Evolutionary conservation across 225 moss, liverwort and hornwort genomes (phyloP).

Genomic region (Thuidium tamariscinum): DNA sequence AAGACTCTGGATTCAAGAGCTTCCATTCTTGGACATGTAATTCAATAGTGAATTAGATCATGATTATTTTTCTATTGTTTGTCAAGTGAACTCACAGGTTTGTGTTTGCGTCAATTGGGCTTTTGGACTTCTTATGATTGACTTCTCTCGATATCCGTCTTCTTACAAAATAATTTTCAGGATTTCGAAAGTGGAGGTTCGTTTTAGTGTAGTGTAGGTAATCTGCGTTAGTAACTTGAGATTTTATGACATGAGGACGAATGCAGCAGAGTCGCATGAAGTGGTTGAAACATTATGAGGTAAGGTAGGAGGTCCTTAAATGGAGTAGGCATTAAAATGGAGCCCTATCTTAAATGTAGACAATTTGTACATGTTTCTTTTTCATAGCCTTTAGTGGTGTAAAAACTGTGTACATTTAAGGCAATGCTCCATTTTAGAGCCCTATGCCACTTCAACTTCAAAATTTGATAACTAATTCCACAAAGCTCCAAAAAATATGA

Average conservation of each 20-base stretch:
- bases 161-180: neutral
- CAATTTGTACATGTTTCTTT: too few species aligned
- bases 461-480: too few species aligned
- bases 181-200: neutral
- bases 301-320: too few species aligned
- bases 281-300: neutral
- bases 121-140: neutral
- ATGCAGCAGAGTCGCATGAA: neutral
- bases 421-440: too few species aligned
- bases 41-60: conserved; percentile 8
- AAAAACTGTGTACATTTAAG: too few species aligned
- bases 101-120: neutral
- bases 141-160: neutral
- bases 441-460: too few species aligned
- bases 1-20: conserved; percentile 2
- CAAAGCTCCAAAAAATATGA: too few species aligned
- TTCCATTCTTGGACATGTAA: conserved; percentile 4
- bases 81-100: neutral
- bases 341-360: too few species aligned
- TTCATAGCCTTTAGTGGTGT: too few species aligned
- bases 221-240: neutral
- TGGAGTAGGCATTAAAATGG: too few species aligned
- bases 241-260: neutral
- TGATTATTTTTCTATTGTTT: conserved; percentile 1
- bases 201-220: neutral